Evolutionary conservation across 306 rosid genomes (phyloP).

Genomic region (Casuarina equisetifolia): DNA sequence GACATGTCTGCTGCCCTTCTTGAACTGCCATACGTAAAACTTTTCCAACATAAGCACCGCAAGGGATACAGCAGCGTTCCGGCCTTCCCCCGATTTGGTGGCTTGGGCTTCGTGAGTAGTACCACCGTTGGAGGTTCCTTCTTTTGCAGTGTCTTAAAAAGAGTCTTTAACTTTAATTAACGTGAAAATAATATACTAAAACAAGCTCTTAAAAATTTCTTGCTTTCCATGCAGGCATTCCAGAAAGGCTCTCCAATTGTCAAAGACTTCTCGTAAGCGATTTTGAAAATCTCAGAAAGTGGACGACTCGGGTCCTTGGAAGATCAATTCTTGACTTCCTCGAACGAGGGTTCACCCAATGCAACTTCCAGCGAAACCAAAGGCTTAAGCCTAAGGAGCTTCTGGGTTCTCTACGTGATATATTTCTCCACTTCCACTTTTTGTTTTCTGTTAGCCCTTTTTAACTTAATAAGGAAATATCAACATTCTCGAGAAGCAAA

Average conservation of each 20-base stretch:
- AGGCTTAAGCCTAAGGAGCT: slow-evolving; percentile 47
- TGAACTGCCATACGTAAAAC: slow-evolving; percentile 63
- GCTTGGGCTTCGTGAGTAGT: slow-evolving; percentile 67
- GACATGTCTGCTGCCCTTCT: slow-evolving; percentile 57
- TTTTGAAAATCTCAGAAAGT: slow-evolving; percentile 41
- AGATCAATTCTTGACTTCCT: slow-evolving; percentile 37
- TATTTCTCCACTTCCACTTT: slow-evolving; percentile 50
- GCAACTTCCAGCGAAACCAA: slow-evolving; percentile 7
- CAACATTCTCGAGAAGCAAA: slow-evolving; percentile 16
- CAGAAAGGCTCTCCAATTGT: slow-evolving; percentile 70
- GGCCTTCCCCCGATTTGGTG: slow-evolving; percentile 56
- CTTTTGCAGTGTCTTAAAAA: no score
- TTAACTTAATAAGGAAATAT: slow-evolving; percentile 3
- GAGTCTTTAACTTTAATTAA: no score
- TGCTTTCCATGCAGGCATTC: slow-evolving; percentile 45
- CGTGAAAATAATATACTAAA: no score
- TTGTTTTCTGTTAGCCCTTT: slow-evolving; percentile 38
- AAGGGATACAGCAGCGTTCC: slow-evolving; percentile 35
- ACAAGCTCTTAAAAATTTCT: not conserved
- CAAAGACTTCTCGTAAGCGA: slow-evolving; percentile 56
- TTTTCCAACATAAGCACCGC: slow-evolving; percentile 49
- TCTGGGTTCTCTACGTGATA: slow-evolving; percentile 57
- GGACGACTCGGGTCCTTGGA: slow-evolving; percentile 35
- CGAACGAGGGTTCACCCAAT: slow-evolving; percentile 21
- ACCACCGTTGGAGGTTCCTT: not conserved